Percentiles rank a stretch among this genome's conserved stretches.
Evolutionary conservation across 2,329 filamentous ascomycete species (phyloP).

Genomic region (Cercospora beticola): DNA sequence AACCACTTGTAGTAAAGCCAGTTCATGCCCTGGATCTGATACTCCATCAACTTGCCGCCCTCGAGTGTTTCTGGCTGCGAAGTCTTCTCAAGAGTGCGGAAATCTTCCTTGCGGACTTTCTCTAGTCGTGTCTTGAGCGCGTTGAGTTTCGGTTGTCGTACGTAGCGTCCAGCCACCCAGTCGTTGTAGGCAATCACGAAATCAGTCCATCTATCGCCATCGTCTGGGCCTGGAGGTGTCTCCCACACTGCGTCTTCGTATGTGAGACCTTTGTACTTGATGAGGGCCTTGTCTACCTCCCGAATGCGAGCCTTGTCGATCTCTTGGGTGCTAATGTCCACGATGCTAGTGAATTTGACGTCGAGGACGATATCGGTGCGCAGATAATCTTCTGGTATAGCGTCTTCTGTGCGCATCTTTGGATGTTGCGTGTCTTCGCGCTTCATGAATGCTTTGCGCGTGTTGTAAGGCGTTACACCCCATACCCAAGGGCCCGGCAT

Average conservation of each 20-base stretch:
- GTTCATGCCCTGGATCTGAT: constrained; percentile 89
- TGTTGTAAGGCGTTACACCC: constrained; percentile 62
- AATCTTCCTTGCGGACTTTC: constrained; percentile 67
- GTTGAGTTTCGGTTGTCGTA: constrained; percentile 56
- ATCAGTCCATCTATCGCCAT: constrained; percentile 71
- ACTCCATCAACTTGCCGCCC: constrained; percentile 84
- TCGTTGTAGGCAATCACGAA: constrained; percentile 84
- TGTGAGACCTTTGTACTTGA: constrained; percentile 89
- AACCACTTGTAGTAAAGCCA: constrained; percentile 94
- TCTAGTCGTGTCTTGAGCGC: constrained; percentile 67
- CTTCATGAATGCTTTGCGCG: constrained; percentile 75
- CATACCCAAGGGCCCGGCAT: constrained; percentile 87
- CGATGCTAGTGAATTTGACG: constrained; percentile 64
- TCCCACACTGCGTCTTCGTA: constrained; percentile 96
- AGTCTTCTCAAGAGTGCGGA: constrained; percentile 63
- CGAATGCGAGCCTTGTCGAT: constrained; percentile 70
- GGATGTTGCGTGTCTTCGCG: constrained; percentile 63
- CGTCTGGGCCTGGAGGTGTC: constrained; percentile 64
- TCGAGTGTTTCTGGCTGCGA: constrained; percentile 71
- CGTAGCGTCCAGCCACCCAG: constrained; percentile 76
- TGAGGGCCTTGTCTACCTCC: constrained; percentile 70
- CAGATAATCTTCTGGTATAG: constrained; percentile 83
- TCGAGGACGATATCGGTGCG: constrained; percentile 86
- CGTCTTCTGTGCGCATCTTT: constrained; percentile 70
- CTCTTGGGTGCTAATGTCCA: constrained; percentile 61